phyloP scores from a whole-genome alignment of 2,329 filamentous ascomycete genomes.

The Cladophialophora psammophila region DNA sequence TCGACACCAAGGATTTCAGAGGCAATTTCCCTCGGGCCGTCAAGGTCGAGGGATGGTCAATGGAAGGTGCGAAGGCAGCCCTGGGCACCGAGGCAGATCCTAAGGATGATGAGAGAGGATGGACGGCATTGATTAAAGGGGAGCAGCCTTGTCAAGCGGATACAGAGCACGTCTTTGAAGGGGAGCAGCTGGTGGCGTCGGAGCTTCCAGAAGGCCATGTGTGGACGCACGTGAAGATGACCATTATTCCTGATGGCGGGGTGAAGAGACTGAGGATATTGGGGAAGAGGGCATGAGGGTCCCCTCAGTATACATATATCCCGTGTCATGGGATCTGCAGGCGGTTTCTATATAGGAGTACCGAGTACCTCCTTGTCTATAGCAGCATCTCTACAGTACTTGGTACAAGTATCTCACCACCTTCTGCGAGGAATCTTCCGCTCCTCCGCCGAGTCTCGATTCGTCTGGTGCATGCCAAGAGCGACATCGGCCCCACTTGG shows the following conservation, averaged over 20 bases:
- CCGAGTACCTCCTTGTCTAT: no score
- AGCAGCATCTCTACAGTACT: background rate
- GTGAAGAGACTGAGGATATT: constrained; percentile 85
- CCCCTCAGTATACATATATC: background rate
- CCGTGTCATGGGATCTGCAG: no score
- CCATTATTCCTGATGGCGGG: constrained; percentile 91
- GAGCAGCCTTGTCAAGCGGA: constrained; percentile 51
- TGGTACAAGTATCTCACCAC: background rate
- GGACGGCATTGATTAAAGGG: constrained; percentile 48
- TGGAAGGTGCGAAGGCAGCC: constrained; percentile 38
- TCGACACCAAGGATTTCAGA: constrained; percentile 56
- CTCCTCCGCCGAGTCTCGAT: constrained; percentile 11
- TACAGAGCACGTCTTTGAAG: constrained; percentile 52
- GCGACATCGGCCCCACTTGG: constrained; percentile 30
- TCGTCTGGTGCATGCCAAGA: constrained; percentile 25
- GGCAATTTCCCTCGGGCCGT: constrained; percentile 54
- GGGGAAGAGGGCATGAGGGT: constrained; percentile 62
- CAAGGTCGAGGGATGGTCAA: constrained; percentile 48
- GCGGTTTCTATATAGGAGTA: no score
- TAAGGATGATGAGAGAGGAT: constrained; percentile 46
- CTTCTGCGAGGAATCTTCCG: background rate
- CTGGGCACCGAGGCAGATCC: constrained; percentile 43
- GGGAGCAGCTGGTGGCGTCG: constrained; percentile 43
- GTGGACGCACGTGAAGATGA: constrained; percentile 86
- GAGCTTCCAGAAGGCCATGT: constrained; percentile 75